Evolutionary conservation across 1,284 basidiomycete species (phyloP), one percentile per base, ranked within the genome.

Genomic region (Hymenochaete sp.): DNA sequence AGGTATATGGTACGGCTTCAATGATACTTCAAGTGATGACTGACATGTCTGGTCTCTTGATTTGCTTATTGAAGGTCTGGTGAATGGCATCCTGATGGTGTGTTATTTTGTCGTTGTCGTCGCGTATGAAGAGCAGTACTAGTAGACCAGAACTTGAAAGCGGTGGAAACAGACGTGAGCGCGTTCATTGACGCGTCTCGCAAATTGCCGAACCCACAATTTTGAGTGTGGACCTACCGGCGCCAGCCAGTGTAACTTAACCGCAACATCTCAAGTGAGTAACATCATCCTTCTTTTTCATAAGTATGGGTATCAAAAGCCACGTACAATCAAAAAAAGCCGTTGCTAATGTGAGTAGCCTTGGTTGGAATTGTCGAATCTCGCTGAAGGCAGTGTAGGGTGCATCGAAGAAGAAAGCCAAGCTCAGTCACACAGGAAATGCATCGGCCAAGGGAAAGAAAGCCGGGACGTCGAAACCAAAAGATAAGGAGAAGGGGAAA

Each of bases 1-100:
- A 40, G 71, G 71, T 36, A 89, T 64, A 57, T 89, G 85, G 55
- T 89, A 85, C 2, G 85, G 82, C 46, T 76, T 70, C 9, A 58
- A 44, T 32, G 50, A 43, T 5, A 32, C 28, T 10, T 38, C 25
- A 14, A 21, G 32, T 38, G 18, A 29, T 16, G 36, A 40, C 9
- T 45, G 35, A 13, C 26, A 13, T n/a, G 35, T 13, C 14, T 44
- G 25, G 27, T 41, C 40, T 18, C 22, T 35, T n/a, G 31, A n/a
- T 33, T 22, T 47, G n/a, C 37, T 19, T 19, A 19, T 19, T 35
- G 21, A n/a, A 35, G 32, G 32, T 33, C 39, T 13, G 42, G 40
- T 18, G 22, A 31, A 31, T 31, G 14, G 28, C 28, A 31, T 31
- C 9, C 14, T 31, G 28, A 10, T 9, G 28, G 28, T 31, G 28